Conservation (phyloP, 306 rosid species). For the Datisca glomerata region DNA sequence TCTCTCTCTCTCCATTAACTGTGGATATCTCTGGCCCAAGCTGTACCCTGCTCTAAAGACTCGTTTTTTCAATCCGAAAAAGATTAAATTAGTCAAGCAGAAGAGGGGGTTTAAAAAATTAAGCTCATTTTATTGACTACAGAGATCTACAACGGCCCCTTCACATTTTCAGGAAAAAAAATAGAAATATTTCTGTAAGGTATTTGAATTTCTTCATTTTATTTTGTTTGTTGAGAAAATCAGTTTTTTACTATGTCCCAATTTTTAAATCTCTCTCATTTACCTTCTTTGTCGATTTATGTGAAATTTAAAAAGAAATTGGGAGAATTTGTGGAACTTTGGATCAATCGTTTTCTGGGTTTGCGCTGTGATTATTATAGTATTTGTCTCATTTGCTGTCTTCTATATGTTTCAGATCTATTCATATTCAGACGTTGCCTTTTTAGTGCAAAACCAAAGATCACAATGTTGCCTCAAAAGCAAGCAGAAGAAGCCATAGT, state of each 20-base stretch:
- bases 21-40: neutral
- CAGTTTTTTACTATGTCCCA: neutral
- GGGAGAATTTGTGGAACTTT: constrained; percentile 33
- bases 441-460: constrained; percentile 8
- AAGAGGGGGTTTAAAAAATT: neutral
- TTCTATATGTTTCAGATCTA: constrained; percentile 50
- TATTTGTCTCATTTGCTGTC: constrained; percentile 43
- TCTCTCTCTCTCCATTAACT: neutral
- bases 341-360: constrained; percentile 56
- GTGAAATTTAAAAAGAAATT: neutral
- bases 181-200: no score
- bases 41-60: neutral
- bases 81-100: neutral
- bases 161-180: no score
- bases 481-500: constrained; percentile 94
- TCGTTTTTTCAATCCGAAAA: neutral
- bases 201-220: neutral
- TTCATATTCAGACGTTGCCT: constrained; percentile 19
- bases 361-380: constrained; percentile 18
- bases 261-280: neutral
- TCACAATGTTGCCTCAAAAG: constrained; percentile 69
- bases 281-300: constrained; percentile 9
- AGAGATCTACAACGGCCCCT: no score
- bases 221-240: neutral
- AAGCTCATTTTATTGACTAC: no score